These are phyloP conservation scores for Nicotiana knightiana DNA, from an alignment of 257 asterid genomes.

Conservation along the genomic window DNA sequence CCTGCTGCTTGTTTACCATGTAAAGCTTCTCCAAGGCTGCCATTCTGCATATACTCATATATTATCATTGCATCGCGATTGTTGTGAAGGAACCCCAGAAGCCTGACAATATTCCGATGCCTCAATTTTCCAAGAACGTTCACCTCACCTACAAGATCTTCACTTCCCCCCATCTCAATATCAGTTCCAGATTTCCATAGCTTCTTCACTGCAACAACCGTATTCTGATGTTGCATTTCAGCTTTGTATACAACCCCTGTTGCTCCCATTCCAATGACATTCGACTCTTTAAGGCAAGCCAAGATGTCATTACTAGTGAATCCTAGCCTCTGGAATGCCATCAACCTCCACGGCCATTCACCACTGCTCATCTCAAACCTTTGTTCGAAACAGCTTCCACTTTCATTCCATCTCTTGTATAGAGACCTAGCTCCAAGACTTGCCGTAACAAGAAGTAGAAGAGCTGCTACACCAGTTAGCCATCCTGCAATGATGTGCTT, in stretches of 20 bases:
- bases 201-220: conserved; percentile 68
- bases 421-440: conserved; percentile 34
- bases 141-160: conserved; percentile 64
- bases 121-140: conserved; percentile 52
- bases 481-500: conserved; percentile 51
- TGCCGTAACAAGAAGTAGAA: conserved; percentile 38
- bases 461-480: conserved; percentile 46
- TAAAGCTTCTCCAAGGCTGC: conserved; percentile 60
- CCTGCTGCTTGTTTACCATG: conserved; percentile 50
- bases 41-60: conserved; percentile 58
- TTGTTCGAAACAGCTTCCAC: conserved; percentile 49
- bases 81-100: conserved; percentile 61
- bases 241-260: conserved; percentile 74
- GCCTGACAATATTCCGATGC: conserved; percentile 59
- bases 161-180: conserved; percentile 48
- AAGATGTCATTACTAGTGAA: conserved; percentile 58
- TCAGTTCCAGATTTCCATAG: conserved; percentile 58
- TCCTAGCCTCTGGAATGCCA: conserved; percentile 78
- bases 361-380: conserved; percentile 37
- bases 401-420: conserved; percentile 40
- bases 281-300: conserved; percentile 58
- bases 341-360: conserved; percentile 78
- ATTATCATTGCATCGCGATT: conserved; percentile 52
- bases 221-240: conserved; percentile 39
- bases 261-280: conserved; percentile 75